phyloP scores from a whole-genome alignment of 2,329 filamentous ascomycete species.

The Fusarium devonianum region DNA sequence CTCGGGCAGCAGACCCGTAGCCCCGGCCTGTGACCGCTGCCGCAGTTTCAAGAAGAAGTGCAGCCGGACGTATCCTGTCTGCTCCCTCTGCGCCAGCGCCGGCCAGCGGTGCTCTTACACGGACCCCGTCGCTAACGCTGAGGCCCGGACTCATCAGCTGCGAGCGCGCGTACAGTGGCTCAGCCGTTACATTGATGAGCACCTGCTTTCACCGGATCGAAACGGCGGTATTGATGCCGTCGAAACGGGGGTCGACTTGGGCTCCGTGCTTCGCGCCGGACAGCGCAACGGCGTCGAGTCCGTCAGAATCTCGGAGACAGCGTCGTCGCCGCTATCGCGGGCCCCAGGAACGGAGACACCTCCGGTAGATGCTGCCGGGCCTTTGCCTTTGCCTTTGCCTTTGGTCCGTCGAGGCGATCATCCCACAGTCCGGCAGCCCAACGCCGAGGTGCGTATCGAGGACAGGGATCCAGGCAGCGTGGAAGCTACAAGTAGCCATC shows the following conservation, averaged over 20 bases:
- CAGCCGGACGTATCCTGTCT: constrained; percentile 51
- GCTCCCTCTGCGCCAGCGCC: constrained; percentile 50
- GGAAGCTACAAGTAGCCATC: constrained; percentile 29
- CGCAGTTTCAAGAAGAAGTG: constrained; percentile 57
- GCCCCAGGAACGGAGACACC: constrained; percentile 25
- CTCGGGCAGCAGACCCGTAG: constrained; percentile 17
- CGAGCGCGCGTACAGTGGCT: constrained; percentile 52
- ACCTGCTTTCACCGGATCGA: constrained; percentile 34
- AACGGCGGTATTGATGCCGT: constrained; percentile 43
- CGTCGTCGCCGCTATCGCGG: constrained; percentile 21
- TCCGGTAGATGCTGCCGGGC: constrained; percentile 19
- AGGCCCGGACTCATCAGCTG: constrained; percentile 47
- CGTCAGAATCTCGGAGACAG: constrained; percentile 6
- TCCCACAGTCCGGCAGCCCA: constrained; percentile 13
- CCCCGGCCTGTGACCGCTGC: constrained; percentile 51
- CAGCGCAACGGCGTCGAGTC: background rate
- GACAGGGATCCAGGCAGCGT: constrained; percentile 34
- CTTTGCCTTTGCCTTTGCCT: constrained; percentile 7
- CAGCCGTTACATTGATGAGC: constrained; percentile 47
- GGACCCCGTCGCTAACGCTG: constrained; percentile 44
- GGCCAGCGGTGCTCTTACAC: constrained; percentile 49
- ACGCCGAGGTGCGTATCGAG: constrained; percentile 20
- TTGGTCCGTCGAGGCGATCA: constrained; percentile 18
- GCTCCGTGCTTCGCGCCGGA: constrained; percentile 13
- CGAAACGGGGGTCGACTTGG: constrained; percentile 48